Percentiles rank a stretch among this genome's conserved stretches.
phyloP scores from a whole-genome alignment of 2,329 filamentous ascomycete species.

The Fusarium miscanthi region DNA sequence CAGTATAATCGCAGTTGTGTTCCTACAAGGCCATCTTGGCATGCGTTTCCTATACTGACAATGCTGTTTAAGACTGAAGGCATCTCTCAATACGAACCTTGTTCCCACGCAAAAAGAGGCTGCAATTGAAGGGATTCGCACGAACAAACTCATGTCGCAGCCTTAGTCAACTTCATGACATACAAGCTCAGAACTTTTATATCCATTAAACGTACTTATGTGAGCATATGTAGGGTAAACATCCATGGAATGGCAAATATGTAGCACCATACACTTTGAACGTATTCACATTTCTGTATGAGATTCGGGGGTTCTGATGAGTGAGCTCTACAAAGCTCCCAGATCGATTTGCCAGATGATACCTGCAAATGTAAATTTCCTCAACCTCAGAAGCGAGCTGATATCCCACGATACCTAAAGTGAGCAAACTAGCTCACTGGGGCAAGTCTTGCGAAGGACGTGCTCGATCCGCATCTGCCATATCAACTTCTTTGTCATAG shows the following conservation, averaged over 20 bases:
- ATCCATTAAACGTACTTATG: neutral
- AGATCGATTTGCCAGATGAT: neutral
- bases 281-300: neutral
- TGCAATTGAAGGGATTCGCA: neutral
- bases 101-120: neutral
- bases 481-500: conserved; percentile 7
- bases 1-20: neutral
- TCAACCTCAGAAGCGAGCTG: neutral
- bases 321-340: neutral
- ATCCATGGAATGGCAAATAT: neutral
- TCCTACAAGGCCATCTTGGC: neutral
- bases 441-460: conserved; percentile 12
- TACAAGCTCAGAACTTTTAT: neutral
- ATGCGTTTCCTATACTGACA: no score
- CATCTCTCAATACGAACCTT: neutral
- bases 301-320: neutral
- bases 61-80: neutral
- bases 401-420: conserved; percentile 1
- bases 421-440: conserved; percentile 3
- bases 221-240: neutral
- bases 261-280: neutral
- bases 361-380: neutral
- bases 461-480: conserved; percentile 6
- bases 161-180: neutral
- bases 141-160: neutral